Percentiles rank a stretch among this genome's conserved stretches.
phyloP scores from a whole-genome alignment of 805 yeast genomes.

The Ogataea populi-albae region DNA sequence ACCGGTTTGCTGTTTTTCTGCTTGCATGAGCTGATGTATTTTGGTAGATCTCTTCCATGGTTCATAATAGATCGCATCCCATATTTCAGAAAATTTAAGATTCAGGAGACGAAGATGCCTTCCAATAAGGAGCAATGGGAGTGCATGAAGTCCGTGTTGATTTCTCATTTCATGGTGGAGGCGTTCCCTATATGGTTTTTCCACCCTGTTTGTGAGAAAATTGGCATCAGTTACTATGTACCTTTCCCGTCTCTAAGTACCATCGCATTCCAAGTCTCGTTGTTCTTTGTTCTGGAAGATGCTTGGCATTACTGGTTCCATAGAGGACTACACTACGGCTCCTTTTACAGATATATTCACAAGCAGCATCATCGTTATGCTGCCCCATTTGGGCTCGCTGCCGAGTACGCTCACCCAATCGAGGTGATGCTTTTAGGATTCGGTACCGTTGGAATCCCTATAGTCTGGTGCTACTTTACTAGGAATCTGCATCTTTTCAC shows the following conservation, averaged over 20 bases:
- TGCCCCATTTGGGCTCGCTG: constrained; percentile 96
- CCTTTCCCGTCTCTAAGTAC: constrained; percentile 76
- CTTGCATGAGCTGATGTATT: constrained; percentile 85
- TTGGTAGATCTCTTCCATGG: constrained; percentile 94
- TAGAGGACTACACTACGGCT: constrained; percentile 83
- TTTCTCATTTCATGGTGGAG: constrained; percentile 88
- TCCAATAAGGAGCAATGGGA: constrained; percentile 85
- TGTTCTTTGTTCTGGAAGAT: constrained; percentile 86
- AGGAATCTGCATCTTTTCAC: constrained; percentile 83
- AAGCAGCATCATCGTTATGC: constrained; percentile 98
- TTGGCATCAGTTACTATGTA: constrained; percentile 74
- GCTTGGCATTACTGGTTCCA: constrained; percentile 98
- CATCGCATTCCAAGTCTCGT: constrained; percentile 61
- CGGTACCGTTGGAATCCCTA: constrained; percentile 96
- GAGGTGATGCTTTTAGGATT: constrained; percentile 89
- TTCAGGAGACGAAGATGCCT: constrained; percentile 84
- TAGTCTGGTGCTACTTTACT: constrained; percentile 74
- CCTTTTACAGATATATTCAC: constrained; percentile 88
- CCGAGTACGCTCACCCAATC: constrained; percentile 96
- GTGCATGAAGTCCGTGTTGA: constrained; percentile 79
- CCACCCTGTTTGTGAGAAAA: constrained; percentile 83
- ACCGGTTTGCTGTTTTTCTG: constrained; percentile 83
- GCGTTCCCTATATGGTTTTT: constrained; percentile 96
- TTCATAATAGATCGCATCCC: constrained; percentile 81
- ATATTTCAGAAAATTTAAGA: constrained; percentile 79